Base-by-base conservation (phyloP, 352 stramenopile species). In the Globisporangium cylindrosporum region DNA sequence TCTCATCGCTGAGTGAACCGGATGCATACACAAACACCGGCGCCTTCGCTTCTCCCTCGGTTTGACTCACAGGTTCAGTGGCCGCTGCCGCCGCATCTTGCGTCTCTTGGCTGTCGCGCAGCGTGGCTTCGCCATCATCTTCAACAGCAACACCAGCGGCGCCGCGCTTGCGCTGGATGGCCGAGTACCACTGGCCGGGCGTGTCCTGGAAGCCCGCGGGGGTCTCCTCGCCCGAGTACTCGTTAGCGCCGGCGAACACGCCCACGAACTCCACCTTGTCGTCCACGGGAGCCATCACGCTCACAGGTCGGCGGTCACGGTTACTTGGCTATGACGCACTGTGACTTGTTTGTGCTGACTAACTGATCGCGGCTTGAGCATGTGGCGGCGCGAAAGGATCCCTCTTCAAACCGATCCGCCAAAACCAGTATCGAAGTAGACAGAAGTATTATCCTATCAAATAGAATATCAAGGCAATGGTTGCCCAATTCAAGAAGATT, bases 121-220 rank as follows among this genome's bases (percentile, higher is more conserved):
- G 81, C 63, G 81, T 91, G 53, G 74, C 72, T 62, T 85, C 72
- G 49, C 68, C 79, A 43, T 79, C 72, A n/a, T 32, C 59, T 66
- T 38, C 58, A 72, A 57, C 56, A 73, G 68, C 58, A 72, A 59
- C 59, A 73, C 64, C 32, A 65, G 73, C 25, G 64, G 66, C 71
- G 4, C 77, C 63, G 61, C 81, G 78, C 54, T 86, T 84, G 63
- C 73, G 75, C n/a, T 78, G 69, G 25, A 69, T 27, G 43, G 27
- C 59, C 1, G 68, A 65, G 54, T 77, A 69, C 73, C 76, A 84
- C 25, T 80, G 72, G 1, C 73, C 68, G 15, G 78, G 78, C 14
- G 81, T 83, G 63, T 92, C 80, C 51, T 85, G 81, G 67, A 90
- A 88, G 29, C 84, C 86, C 32, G 75, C 73, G 41, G 80, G 80